Base-by-base conservation (phyloP, 2,329 filamentous ascomycete genomes). In the Aspergillus aculeatus region DNA sequence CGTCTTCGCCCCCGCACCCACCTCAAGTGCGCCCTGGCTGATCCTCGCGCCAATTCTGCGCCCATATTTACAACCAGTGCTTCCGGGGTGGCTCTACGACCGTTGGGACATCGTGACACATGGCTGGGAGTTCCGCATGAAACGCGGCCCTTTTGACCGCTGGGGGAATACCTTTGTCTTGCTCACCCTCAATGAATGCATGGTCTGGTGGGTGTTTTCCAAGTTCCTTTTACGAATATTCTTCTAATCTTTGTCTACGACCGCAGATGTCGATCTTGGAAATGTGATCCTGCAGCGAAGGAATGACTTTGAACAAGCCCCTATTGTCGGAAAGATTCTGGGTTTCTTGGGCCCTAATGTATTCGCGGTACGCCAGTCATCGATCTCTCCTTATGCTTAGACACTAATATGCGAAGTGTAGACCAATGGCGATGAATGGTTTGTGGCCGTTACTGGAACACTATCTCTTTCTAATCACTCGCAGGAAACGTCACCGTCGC, bases 291-390 rank as follows among this genome's bases (percentile, higher is more conserved):
- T 78, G 12, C 67, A 71, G 38, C 69, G 74, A 7, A 67, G 71
- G 29, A 74, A 74, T 10, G 75, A 77, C 49, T 78, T 79, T 53
- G 32, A 67, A 1, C 71, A 72, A 60, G 58, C 68, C 1, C 64
- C 67, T 0, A 57, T 72, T 9, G 62, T 67, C 3, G 67, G 58
- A 21, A 61, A 64, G 14, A 60, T 78, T 50, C 63, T 78, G 61
- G 66, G 71, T 6, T 64, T 76, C 24, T 69, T 76, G 47, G 76
- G 76, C 1, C 47, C 61, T 2, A 77, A 76, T 61, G 62, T 78
- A n/a, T 19, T 74, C 16, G 14, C 32, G 32, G 32, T 35, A 6
- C 32, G 5, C 16, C 11, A 35, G 10, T 7, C 31, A 11, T 14
- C 9, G 31, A 2, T 14, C 9, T 12, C 2, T 35, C 32, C 5